phyloP scores from a whole-genome alignment of 2,329 filamentous ascomycete species.

The Aspergillus fructus region DNA sequence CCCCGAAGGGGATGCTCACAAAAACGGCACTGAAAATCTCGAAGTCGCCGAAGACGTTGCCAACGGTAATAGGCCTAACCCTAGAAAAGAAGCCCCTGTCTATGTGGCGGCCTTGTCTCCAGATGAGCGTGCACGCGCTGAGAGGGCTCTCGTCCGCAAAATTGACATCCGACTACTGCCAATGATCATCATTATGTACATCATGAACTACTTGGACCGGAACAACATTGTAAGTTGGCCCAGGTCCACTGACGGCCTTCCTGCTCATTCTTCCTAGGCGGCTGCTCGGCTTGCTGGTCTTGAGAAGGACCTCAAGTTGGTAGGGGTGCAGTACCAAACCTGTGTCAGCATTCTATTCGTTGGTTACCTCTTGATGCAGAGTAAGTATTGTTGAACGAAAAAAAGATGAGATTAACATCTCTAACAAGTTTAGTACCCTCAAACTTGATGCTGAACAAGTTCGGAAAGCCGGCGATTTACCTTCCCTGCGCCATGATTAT shows the following conservation, averaged over 20 bases:
- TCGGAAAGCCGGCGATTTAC: slow-evolving; percentile 35
- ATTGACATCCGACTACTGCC: slow-evolving; percentile 60
- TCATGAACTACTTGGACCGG: too few species aligned
- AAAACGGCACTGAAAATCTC: too few species aligned
- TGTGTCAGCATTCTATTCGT: slow-evolving; percentile 51
- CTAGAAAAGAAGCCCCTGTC: too few species aligned
- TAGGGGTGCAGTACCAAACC: slow-evolving; percentile 45
- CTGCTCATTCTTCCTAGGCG: slow-evolving; percentile 14
- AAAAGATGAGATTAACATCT: too few species aligned
- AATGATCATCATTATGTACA: too few species aligned
- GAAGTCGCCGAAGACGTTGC: too few species aligned
- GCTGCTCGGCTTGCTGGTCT: slow-evolving; percentile 48
- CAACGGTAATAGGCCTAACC: too few species aligned
- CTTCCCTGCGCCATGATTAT: slow-evolving; percentile 56
- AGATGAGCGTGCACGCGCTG: slow-evolving; percentile 53
- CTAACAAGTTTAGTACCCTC: too few species aligned
- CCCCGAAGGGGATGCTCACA: too few species aligned
- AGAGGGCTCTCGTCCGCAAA: slow-evolving; percentile 65
- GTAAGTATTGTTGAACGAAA: slow-evolving; percentile 9
- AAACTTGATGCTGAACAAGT: too few species aligned
- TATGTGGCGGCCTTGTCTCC: slow-evolving; percentile 46
- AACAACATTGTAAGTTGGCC: too few species aligned
- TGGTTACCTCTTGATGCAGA: slow-evolving; percentile 65
- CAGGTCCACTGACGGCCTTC: too few species aligned
- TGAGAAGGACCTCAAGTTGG: slow-evolving; percentile 46